A percentile compares a stretch with the other conserved stretches of the same genome.
phyloP scores from a whole-genome alignment of 169 alveolate genomes.

The Eimeria acervulina region DNA sequence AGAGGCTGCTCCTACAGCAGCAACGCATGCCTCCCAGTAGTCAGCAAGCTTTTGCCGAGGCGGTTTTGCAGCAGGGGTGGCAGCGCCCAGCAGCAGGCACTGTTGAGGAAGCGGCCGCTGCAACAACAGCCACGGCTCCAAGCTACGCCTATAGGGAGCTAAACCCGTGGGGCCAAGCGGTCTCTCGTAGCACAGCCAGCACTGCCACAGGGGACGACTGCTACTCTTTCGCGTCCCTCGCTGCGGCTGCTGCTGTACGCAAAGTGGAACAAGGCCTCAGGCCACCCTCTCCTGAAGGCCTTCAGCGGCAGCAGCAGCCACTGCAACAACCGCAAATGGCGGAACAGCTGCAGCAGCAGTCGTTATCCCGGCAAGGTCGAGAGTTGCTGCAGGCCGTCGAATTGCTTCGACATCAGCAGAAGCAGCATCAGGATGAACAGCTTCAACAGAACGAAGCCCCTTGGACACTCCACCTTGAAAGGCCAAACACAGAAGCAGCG shows the following conservation, averaged over 20 bases:
- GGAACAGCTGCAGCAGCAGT: conserved; percentile 70
- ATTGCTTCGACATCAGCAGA: conserved; percentile 67
- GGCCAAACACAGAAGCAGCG: conserved; percentile 42
- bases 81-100: conserved; percentile 61
- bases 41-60: conserved; percentile 65
- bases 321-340: conserved; percentile 61
- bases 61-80: conserved; percentile 64
- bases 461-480: conserved; percentile 47
- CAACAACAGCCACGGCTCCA: conserved; percentile 68
- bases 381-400: conserved; percentile 71
- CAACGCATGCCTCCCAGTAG: conserved; percentile 45
- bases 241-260: conserved; percentile 76
- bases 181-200: conserved; percentile 79
- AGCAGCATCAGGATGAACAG: conserved; percentile 29
- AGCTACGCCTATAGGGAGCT: conserved; percentile 69
- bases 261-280: conserved; percentile 67
- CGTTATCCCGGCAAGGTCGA: conserved; percentile 65
- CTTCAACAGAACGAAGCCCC: conserved; percentile 41
- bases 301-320: conserved; percentile 61
- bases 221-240: conserved; percentile 63
- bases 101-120: conserved; percentile 63
- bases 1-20: conserved; percentile 66
- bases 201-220: conserved; percentile 78
- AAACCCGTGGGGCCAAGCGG: conserved; percentile 72
- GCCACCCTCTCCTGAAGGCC: conserved; percentile 47